These are phyloP conservation scores for Mycena maculata DNA, from an alignment of 768 basidiomycete genomes.

Conservation along the genomic window DNA sequence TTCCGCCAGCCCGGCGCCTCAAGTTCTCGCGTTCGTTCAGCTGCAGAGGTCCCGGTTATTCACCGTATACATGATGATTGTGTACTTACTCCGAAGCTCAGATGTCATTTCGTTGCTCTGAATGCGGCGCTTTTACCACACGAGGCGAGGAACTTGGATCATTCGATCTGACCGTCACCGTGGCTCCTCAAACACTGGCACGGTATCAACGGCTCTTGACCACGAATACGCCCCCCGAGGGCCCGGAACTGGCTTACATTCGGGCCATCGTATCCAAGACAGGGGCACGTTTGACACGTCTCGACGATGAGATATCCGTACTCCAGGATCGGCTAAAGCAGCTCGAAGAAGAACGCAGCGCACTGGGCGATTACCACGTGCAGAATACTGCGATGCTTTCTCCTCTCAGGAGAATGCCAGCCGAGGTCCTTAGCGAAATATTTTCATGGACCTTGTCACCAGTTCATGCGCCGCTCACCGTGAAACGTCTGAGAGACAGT, in stretches of 20 bases:
- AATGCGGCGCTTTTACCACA: no score
- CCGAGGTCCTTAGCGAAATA: not conserved
- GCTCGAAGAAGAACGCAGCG: not conserved
- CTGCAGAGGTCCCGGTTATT: no score
- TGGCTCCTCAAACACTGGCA: not conserved
- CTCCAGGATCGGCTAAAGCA: not conserved
- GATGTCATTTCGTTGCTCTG: no score
- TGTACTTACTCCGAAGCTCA: no score
- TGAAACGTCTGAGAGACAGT: not conserved
- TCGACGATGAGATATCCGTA: not conserved
- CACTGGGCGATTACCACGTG: not conserved
- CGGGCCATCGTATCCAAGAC: not conserved
- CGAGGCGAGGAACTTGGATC: no score
- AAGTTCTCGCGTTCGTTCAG: no score
- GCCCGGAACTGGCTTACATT: not conserved
- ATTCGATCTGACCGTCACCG: not conserved
- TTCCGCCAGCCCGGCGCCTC: no score
- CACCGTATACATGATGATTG: no score
- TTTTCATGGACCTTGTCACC: constrained; percentile 4
- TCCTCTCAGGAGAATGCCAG: not conserved
- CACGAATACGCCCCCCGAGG: not conserved
- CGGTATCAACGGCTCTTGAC: not conserved
- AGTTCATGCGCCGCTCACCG: not conserved
- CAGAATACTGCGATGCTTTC: not conserved
- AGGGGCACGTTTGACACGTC: not conserved